Evolutionary conservation across 2,329 filamentous ascomycete species (phyloP).

Genomic region (Venturia oleaginea): DNA sequence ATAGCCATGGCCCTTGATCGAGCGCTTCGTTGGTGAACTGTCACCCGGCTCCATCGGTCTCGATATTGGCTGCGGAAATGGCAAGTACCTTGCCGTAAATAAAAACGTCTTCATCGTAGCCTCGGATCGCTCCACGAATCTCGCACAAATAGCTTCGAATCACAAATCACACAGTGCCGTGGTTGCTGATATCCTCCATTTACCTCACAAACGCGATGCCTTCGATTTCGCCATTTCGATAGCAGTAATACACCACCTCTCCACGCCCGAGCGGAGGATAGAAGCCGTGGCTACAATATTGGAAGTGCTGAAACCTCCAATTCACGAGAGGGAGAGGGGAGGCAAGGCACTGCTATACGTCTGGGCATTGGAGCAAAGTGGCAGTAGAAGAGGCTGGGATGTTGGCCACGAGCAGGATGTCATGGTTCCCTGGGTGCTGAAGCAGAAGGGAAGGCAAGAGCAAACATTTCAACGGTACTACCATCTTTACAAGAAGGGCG

Average conservation of each 20-base stretch:
- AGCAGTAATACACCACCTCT: conserved; percentile 89
- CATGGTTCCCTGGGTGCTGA: conserved; percentile 88
- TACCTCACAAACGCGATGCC: conserved; percentile 59
- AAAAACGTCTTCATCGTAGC: conserved; percentile 68
- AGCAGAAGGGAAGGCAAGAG: conserved; percentile 15
- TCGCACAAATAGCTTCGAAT: conserved; percentile 48
- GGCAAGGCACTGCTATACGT: conserved; percentile 78
- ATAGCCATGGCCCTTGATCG: conserved; percentile 84
- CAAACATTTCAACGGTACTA: conserved; percentile 83
- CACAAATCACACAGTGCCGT: conserved; percentile 57
- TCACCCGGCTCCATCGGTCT: conserved; percentile 67
- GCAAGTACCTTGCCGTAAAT: conserved; percentile 85
- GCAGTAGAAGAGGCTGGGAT: conserved; percentile 81
- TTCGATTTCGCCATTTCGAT: conserved; percentile 92
- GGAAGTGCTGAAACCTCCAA: conserved; percentile 44
- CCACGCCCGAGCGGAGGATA: conserved; percentile 62
- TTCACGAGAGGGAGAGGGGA: conserved; percentile 19
- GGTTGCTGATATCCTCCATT: conserved; percentile 72
- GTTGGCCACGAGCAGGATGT: conserved; percentile 77
- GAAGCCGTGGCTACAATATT: conserved; percentile 66
- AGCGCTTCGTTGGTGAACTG: conserved; percentile 61
- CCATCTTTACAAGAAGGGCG: conserved; percentile 79
- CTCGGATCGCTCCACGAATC: conserved; percentile 58
- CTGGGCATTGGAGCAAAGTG: conserved; percentile 89
- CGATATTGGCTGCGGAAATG: conserved; percentile 93